Percentiles rank a stretch among this genome's conserved stretches.
Conservation (phyloP, 1,284 basidiomycete species). For the Cystobasidium sp. region DNA sequence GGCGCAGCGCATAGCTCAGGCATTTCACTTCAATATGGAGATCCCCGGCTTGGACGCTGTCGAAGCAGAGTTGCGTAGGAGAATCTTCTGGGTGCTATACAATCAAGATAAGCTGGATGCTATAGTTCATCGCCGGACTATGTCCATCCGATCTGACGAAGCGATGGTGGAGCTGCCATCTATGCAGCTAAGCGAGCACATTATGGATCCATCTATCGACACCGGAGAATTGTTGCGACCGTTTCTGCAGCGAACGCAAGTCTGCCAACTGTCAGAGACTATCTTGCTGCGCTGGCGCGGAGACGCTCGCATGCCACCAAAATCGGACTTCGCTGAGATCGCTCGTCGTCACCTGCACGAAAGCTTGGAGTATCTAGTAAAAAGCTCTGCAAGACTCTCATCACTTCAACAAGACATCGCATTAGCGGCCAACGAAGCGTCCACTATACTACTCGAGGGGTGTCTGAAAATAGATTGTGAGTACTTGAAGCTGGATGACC, state of each 20-base stretch:
- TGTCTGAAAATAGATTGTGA: too few relatives aligned
- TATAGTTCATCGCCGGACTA: conserved; percentile 1
- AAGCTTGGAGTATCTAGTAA: conserved; percentile 6
- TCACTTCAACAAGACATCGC: too few relatives aligned
- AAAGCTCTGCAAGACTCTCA: background rate
- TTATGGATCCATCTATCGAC: background rate
- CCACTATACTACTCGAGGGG: too few relatives aligned
- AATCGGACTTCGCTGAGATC: background rate
- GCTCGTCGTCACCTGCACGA: background rate
- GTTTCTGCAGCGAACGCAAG: background rate
- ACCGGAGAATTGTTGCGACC: background rate
- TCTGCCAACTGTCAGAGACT: background rate
- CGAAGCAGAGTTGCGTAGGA: conserved; percentile 8
- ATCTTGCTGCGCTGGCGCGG: conserved; percentile 18
- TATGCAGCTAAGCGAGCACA: background rate
- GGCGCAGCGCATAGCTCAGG: conserved; percentile 24
- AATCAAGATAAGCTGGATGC: conserved; percentile 4
- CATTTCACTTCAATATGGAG: conserved; percentile 14
- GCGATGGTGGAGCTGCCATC: background rate
- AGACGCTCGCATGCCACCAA: background rate
- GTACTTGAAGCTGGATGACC: too few relatives aligned
- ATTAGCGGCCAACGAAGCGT: too few relatives aligned
- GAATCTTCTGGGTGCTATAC: conserved; percentile 26
- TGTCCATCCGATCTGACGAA: conserved; percentile 11
- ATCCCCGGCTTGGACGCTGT: background rate